Evolutionary conservation across 495 filamentous ascomycete genomes (phyloP).

Genomic region (Neurospora tetrasperma): DNA sequence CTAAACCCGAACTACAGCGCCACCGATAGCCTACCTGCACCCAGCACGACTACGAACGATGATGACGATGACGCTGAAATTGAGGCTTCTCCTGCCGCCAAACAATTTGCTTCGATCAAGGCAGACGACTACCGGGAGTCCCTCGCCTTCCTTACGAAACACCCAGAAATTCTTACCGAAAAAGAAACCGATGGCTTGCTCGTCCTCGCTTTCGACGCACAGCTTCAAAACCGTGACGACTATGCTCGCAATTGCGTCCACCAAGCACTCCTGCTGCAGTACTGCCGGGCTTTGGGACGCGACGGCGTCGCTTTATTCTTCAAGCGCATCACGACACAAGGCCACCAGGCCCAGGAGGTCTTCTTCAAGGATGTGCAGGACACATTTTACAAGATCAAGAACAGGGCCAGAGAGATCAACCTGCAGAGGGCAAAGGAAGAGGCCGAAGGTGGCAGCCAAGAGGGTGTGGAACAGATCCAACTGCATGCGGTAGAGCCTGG

Average conservation of each 20-base stretch:
- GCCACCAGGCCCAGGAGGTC: slow-evolving; percentile 82
- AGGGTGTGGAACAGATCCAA: slow-evolving; percentile 92
- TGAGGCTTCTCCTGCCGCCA: slow-evolving; percentile 63
- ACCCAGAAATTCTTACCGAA: slow-evolving; percentile 73
- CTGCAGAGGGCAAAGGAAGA: slow-evolving; percentile 54
- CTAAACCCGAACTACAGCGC: slow-evolving; percentile 57
- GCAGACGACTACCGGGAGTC: slow-evolving; percentile 61
- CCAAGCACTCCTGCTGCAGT: slow-evolving; percentile 85
- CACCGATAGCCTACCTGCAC: slow-evolving; percentile 8
- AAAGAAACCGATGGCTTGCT: slow-evolving; percentile 86
- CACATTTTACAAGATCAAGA: slow-evolving; percentile 74
- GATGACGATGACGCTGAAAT: slow-evolving; percentile 63
- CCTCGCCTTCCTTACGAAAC: slow-evolving; percentile 59
- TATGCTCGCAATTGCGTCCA: slow-evolving; percentile 86
- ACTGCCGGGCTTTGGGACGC: slow-evolving; percentile 77
- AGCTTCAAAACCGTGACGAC: slow-evolving; percentile 62
- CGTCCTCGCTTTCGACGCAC: slow-evolving; percentile 80
- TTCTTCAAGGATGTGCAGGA: slow-evolving; percentile 87
- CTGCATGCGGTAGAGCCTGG: slow-evolving; percentile 91
- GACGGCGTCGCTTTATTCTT: slow-evolving; percentile 93
- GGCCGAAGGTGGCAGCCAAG: slow-evolving; percentile 39
- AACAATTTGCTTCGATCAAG: slow-evolving; percentile 69
- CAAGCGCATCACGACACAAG: slow-evolving; percentile 84
- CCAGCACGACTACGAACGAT: slow-evolving; percentile 25
- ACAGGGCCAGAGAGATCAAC: slow-evolving; percentile 64